Evolutionary conservation across 106 monocot species (phyloP).

Genomic region (Alisma plantagoaquatica): DNA sequence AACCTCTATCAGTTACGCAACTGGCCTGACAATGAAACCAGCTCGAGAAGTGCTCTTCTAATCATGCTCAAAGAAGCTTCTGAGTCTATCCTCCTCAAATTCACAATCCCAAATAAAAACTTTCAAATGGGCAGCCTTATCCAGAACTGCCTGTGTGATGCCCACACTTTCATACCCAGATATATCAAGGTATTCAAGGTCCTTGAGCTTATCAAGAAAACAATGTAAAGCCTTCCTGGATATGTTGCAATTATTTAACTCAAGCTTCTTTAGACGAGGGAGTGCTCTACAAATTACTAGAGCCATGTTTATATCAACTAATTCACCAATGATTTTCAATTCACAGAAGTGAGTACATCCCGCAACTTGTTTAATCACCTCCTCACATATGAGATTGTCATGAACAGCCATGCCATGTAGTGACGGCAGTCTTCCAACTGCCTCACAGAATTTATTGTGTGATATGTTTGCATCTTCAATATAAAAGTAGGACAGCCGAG

Average conservation of each 20-base stretch:
- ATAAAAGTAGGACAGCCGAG: slow-evolving; percentile 35
- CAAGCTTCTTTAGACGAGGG: slow-evolving; percentile 37
- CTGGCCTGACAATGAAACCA: too few relatives aligned
- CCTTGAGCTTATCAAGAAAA: slow-evolving; percentile 34
- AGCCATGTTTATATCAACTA: slow-evolving; percentile 20
- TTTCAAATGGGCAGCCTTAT: slow-evolving; percentile 40
- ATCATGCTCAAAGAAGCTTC: too few relatives aligned
- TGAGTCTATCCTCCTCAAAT: not conserved
- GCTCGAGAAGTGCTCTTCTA: too few relatives aligned
- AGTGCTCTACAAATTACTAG: slow-evolving; percentile 26
- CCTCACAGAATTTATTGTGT: slow-evolving; percentile 20
- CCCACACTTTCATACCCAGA: slow-evolving; percentile 35
- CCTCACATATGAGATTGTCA: slow-evolving; percentile 11
- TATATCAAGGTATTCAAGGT: slow-evolving; percentile 47
- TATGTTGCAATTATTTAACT: slow-evolving; percentile 19
- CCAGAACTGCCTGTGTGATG: slow-evolving; percentile 28
- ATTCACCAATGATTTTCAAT: slow-evolving; percentile 22
- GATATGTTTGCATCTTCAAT: slow-evolving; percentile 19
- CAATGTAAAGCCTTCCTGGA: slow-evolving; percentile 16
- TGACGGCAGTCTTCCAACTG: slow-evolving; percentile 15
- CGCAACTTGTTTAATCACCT: slow-evolving; percentile 24
- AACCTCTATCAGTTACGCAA: too few relatives aligned
- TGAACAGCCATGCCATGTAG: slow-evolving; percentile 50
- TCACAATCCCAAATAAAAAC: slow-evolving; percentile 37
- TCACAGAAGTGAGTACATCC: slow-evolving; percentile 19